Conservation (phyloP, 257 asterid species). For the Eucommia ulmoides region DNA sequence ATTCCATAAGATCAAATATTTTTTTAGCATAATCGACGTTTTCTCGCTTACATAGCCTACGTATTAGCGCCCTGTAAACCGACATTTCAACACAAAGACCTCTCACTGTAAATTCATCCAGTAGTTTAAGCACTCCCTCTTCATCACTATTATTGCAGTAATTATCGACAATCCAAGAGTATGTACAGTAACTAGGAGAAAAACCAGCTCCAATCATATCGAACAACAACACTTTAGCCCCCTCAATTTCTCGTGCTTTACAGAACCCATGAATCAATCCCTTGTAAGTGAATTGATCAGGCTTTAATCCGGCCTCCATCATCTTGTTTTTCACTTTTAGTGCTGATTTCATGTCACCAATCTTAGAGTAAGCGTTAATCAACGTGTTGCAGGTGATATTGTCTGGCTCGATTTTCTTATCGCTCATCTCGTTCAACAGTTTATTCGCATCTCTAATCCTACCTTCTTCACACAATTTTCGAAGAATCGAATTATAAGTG, state of each 20-base stretch:
- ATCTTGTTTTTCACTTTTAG: conserved; percentile 52
- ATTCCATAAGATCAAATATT: conserved; percentile 42
- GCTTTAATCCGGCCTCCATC: conserved; percentile 63
- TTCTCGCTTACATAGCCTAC: conserved; percentile 60
- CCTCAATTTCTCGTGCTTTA: conserved; percentile 34
- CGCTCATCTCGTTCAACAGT: conserved; percentile 57
- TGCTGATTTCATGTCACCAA: conserved; percentile 71
- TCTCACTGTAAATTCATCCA: conserved; percentile 42
- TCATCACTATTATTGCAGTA: conserved; percentile 41
- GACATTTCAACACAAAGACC: conserved; percentile 59
- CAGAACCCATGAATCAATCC: conserved; percentile 78
- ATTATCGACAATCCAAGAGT: conserved; percentile 63
- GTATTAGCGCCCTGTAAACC: conserved; percentile 55
- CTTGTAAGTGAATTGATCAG: conserved; percentile 70
- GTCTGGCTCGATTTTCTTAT: conserved; percentile 55
- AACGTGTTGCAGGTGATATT: conserved; percentile 74
- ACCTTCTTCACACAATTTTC: conserved; percentile 75
- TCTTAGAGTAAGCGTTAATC: conserved; percentile 79
- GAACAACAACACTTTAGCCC: conserved; percentile 47
- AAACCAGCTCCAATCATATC: conserved; percentile 55
- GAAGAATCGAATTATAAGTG: conserved; percentile 68
- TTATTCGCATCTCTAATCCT: conserved; percentile 54
- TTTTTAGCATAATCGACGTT: conserved; percentile 47
- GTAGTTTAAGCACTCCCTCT: conserved; percentile 34
- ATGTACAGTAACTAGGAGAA: conserved; percentile 43